Evolutionary conservation across 192 early-diverging fungal genomes (phyloP).

Genomic region (Kickxella alabastrina): DNA sequence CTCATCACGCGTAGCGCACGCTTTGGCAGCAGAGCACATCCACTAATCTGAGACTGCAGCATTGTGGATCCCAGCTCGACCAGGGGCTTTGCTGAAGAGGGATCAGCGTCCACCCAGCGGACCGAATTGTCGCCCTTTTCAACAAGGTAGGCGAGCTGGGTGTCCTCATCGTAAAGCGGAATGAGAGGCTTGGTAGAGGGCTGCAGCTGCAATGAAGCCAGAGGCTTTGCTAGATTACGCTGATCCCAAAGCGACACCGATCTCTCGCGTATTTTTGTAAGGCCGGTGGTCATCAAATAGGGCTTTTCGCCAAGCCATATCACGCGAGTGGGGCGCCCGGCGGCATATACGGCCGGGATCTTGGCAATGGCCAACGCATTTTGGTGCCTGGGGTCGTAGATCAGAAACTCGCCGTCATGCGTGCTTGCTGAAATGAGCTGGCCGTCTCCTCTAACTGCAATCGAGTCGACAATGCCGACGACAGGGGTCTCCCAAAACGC

Average conservation of each 20-base stretch:
- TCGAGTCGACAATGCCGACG: constrained; percentile 16
- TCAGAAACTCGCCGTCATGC: constrained; percentile 11
- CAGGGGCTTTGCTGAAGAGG: constrained; percentile 24
- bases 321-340: constrained; percentile 51
- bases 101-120: constrained; percentile 63
- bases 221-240: constrained; percentile 56
- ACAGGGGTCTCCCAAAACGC: constrained; percentile 15
- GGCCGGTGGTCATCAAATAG: constrained; percentile 68
- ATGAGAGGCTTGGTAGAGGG: constrained; percentile 65
- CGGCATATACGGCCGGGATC: constrained; percentile 23
- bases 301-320: constrained; percentile 67
- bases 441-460: constrained; percentile 32
- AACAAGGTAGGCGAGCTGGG: constrained; percentile 66
- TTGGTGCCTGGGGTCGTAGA: constrained; percentile 28
- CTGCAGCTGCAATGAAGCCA: constrained; percentile 60
- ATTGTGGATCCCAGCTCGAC: constrained; percentile 33
- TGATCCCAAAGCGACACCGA: constrained; percentile 78
- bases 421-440: constrained; percentile 31
- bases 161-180: constrained; percentile 80
- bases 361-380: constrained; percentile 6
- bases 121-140: constrained; percentile 68
- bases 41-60: constrained; percentile 37
- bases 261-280: constrained; percentile 62
- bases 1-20: constrained; percentile 64
- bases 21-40: constrained; percentile 71